phyloP scores from a whole-genome alignment of 2,329 filamentous ascomycete genomes.

The Diaporthe citrichinensis region DNA sequence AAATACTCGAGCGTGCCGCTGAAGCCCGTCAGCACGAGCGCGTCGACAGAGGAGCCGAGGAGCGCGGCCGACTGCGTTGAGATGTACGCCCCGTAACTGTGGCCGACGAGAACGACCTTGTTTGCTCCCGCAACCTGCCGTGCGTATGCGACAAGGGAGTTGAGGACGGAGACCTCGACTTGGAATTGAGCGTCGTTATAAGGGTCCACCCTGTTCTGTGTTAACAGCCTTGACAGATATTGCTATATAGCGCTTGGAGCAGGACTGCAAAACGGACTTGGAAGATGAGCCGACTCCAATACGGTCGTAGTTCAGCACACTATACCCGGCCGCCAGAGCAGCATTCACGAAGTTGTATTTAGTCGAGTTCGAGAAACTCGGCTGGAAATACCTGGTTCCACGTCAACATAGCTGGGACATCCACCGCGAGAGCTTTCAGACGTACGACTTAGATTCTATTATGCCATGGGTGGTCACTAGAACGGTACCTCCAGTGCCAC shows the following conservation, averaged over 20 bases:
- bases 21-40: slow-evolving; percentile 44
- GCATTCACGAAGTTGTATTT: slow-evolving; percentile 48
- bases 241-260: background rate
- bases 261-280: slow-evolving; percentile 43
- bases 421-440: background rate
- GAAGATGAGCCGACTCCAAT: slow-evolving; percentile 52
- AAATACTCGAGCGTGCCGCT: slow-evolving; percentile 48
- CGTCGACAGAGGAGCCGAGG: slow-evolving; percentile 43
- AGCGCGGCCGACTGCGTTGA: slow-evolving; percentile 45
- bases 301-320: slow-evolving; percentile 50
- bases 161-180: slow-evolving; percentile 49
- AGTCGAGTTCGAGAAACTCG: slow-evolving; percentile 44
- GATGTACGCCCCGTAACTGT: slow-evolving; percentile 51
- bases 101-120: slow-evolving; percentile 49
- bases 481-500: slow-evolving; percentile 47
- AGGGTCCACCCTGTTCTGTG: slow-evolving; percentile 44
- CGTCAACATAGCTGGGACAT: background rate
- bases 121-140: slow-evolving; percentile 43
- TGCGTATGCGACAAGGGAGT: slow-evolving; percentile 47
- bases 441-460: slow-evolving; percentile 50
- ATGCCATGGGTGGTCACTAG: slow-evolving; percentile 50
- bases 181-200: slow-evolving; percentile 50
- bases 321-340: slow-evolving; percentile 48
- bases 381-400: slow-evolving; percentile 47
- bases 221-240: background rate